phyloP scores from a whole-genome alignment of 306 rosid species.

The Benincasa hispida region DNA sequence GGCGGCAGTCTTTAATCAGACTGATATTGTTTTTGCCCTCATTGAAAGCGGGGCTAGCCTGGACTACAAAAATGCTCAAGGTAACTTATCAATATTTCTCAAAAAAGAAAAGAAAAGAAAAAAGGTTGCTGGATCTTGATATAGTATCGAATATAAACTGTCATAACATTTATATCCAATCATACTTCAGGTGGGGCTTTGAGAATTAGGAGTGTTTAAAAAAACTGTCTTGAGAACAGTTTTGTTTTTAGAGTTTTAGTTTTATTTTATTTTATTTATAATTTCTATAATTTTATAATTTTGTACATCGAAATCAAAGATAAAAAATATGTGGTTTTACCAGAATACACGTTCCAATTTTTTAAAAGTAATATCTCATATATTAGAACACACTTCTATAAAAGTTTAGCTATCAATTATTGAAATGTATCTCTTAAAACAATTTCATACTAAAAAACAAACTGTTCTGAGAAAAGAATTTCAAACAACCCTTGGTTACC shows the following conservation, averaged over 20 bases:
- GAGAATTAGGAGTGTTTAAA: not conserved
- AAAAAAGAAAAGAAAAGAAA: too few relatives aligned
- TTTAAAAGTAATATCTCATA: not conserved
- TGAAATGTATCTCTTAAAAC: not conserved
- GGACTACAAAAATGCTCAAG: slow-evolving; percentile 85
- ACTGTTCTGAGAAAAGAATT: not conserved
- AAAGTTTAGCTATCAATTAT: too few relatives aligned
- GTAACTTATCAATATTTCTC: slow-evolving; percentile 20
- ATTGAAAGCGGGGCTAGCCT: slow-evolving; percentile 91
- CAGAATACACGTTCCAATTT: too few relatives aligned
- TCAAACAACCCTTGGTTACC: not conserved
- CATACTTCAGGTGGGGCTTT: not conserved
- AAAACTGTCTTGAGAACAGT: not conserved
- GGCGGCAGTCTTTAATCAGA: slow-evolving; percentile 96
- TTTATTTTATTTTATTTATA: too few relatives aligned
- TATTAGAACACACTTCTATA: not conserved
- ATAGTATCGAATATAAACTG: not conserved
- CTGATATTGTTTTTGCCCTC: slow-evolving; percentile 82
- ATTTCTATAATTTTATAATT: too few relatives aligned
- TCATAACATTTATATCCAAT: not conserved
- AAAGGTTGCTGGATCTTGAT: not conserved
- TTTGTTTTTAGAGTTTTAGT: not conserved
- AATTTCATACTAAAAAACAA: not conserved
- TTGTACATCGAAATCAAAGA: too few relatives aligned
- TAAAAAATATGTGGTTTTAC: too few relatives aligned